Evolutionary conservation across 2,329 filamentous ascomycete species (phyloP).

Genomic region (Neopestalotiopsis sp.): DNA sequence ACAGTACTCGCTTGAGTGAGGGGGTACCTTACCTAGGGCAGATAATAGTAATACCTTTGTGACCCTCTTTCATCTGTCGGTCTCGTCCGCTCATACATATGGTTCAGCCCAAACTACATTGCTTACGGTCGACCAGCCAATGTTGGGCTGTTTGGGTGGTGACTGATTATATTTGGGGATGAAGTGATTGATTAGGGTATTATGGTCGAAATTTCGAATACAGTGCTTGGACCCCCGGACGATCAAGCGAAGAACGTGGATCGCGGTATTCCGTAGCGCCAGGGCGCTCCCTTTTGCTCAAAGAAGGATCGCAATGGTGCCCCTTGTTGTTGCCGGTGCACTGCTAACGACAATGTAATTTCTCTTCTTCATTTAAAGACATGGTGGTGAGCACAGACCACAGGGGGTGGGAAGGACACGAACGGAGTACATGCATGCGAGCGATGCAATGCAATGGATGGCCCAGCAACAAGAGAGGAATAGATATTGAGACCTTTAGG

Average conservation of each 20-base stretch:
- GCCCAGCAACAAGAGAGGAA: constrained; percentile 10
- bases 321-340: constrained; percentile 28
- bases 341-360: constrained; percentile 38
- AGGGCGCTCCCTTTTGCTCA: constrained; percentile 17
- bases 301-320: constrained; percentile 9
- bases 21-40: background rate
- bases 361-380: constrained; percentile 36
- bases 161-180: constrained; percentile 2
- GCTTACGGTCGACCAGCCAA: background rate
- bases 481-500: background rate
- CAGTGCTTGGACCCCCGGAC: constrained; percentile 6
- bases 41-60: background rate
- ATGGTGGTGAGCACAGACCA: constrained; percentile 32
- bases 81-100: background rate
- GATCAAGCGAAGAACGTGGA: constrained; percentile 1
- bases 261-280: constrained; percentile 5
- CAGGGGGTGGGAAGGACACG: constrained; percentile 24
- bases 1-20: background rate
- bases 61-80: background rate
- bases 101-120: background rate
- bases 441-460: background rate
- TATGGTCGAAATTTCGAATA: constrained; percentile 7
- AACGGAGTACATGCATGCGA: background rate
- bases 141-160: background rate
- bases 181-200: background rate